Evolutionary conservation across 768 basidiomycete genomes (phyloP).

Genomic region (Ramaria sp.): DNA sequence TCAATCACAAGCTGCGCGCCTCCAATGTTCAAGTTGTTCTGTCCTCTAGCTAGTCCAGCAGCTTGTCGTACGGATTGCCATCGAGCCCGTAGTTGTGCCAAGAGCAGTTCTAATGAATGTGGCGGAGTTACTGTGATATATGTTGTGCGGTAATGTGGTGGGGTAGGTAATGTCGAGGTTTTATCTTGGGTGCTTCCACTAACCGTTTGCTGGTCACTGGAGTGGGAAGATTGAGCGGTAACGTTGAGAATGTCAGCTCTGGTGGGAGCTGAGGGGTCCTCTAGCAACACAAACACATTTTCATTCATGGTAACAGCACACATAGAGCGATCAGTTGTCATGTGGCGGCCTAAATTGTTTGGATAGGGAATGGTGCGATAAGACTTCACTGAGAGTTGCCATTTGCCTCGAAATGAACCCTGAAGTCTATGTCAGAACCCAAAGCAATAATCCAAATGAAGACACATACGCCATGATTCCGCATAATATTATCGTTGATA

Average conservation of each 20-base stretch:
- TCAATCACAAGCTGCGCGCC: constrained; percentile 66
- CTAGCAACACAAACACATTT: constrained; percentile 68
- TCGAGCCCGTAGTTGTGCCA: constrained; percentile 62
- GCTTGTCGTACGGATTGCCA: constrained; percentile 64
- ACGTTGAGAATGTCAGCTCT: constrained; percentile 43
- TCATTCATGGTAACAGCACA: constrained; percentile 71
- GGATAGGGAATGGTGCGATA: constrained; percentile 57
- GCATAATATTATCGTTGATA: constrained; percentile 54
- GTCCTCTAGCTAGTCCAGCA: constrained; percentile 14
- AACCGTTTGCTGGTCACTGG: constrained; percentile 32
- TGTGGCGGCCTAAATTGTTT: constrained; percentile 25
- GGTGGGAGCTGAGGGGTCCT: constrained; percentile 64
- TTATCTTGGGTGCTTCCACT: constrained; percentile 8
- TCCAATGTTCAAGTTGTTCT: constrained; percentile 10
- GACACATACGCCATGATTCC: constrained; percentile 54
- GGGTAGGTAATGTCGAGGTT: constrained; percentile 15
- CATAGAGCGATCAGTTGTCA: constrained; percentile 57
- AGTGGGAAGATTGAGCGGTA: constrained; percentile 31
- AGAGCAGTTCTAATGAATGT: constrained; percentile 62
- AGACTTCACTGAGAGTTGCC: constrained; percentile 61
- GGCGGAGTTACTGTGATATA: constrained; percentile 69
- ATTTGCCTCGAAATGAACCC: constrained; percentile 53
- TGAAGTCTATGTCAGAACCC: constrained; percentile 20
- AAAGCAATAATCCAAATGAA: constrained; percentile 8
- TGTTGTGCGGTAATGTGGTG: constrained; percentile 60